Evolutionary conservation across 352 stramenopile genomes (phyloP).

Genomic region (Pythium periplocum): DNA sequence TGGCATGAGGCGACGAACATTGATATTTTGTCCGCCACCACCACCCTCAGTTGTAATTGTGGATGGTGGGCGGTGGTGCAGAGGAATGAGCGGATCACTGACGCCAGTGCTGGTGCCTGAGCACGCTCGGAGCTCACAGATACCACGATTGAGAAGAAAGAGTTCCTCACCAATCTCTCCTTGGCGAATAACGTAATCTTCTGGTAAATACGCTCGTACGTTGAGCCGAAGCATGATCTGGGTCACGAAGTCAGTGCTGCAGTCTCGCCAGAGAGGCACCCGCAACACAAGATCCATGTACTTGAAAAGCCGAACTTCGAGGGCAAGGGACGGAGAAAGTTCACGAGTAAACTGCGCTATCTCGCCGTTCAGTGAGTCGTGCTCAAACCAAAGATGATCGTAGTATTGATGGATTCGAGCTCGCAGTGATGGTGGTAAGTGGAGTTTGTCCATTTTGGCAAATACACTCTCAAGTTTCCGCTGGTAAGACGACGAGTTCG

Average conservation of each 20-base stretch:
- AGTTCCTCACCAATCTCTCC: slow-evolving; percentile 30
- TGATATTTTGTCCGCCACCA: slow-evolving; percentile 5
- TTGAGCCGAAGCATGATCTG: slow-evolving; percentile 25
- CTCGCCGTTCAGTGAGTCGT: slow-evolving; percentile 33
- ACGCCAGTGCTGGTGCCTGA: background rate
- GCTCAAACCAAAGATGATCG: slow-evolving; percentile 34
- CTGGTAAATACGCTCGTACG: slow-evolving; percentile 29
- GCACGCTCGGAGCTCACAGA: slow-evolving; percentile 27
- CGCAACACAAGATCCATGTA: slow-evolving; percentile 27
- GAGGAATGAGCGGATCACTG: slow-evolving; percentile 1
- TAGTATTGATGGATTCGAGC: slow-evolving; percentile 37
- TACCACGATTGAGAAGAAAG: slow-evolving; percentile 33
- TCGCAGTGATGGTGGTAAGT: slow-evolving; percentile 23
- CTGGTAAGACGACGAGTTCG: slow-evolving; percentile 22
- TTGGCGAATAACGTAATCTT: slow-evolving; percentile 35
- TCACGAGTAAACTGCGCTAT: slow-evolving; percentile 27
- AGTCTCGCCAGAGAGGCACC: slow-evolving; percentile 27
- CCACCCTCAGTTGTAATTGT: too few relatives aligned
- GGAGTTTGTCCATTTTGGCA: slow-evolving; percentile 30
- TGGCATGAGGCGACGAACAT: slow-evolving; percentile 23
- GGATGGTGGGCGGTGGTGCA: slow-evolving; percentile 9
- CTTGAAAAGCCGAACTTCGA: slow-evolving; percentile 34
- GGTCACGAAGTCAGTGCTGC: slow-evolving; percentile 28
- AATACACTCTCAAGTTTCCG: slow-evolving; percentile 33
- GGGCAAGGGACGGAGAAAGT: slow-evolving; percentile 23